Evolutionary conservation across 192 early-diverging fungal genomes (phyloP).

Genomic region (Cladochytrium replicatum): DNA sequence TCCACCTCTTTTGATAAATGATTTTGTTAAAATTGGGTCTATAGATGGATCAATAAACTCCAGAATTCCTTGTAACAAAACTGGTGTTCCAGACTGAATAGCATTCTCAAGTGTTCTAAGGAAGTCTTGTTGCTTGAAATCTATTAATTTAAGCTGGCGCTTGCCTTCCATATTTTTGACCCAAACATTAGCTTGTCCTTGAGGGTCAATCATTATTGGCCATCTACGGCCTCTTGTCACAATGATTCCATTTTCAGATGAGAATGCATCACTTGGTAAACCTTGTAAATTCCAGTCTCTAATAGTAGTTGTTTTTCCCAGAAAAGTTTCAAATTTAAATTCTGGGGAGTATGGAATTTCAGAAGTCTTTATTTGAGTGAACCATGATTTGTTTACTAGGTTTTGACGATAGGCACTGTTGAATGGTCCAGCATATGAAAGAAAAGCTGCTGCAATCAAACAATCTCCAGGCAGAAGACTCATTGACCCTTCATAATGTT

Average conservation of each 20-base stretch:
- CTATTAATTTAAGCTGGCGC: conserved; percentile 46
- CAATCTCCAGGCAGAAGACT: conserved; percentile 45
- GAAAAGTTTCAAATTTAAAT: conserved; percentile 42
- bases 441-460: conserved; percentile 45
- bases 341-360: conserved; percentile 46
- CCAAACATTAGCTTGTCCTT: conserved; percentile 54
- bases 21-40: conserved; percentile 50
- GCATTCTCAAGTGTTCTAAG: conserved; percentile 44
- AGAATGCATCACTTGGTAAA: conserved; percentile 49
- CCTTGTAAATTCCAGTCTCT: conserved; percentile 53
- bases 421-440: conserved; percentile 52
- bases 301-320: conserved; percentile 51
- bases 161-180: conserved; percentile 53
- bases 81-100: conserved; percentile 49
- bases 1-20: conserved; percentile 47
- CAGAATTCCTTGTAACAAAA: conserved; percentile 42
- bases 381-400: conserved; percentile 37
- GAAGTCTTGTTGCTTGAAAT: conserved; percentile 46
- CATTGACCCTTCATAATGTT: conserved; percentile 42
- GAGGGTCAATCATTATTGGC: conserved; percentile 54
- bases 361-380: conserved; percentile 42
- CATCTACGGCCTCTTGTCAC: conserved; percentile 45
- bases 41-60: conserved; percentile 46
- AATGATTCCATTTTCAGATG: conserved; percentile 52
- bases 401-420: conserved; percentile 43